Evolutionary conservation across 495 filamentous ascomycete genomes (phyloP), one percentile per base, ranked within the genome.

Genomic region (Penicillium maclennaniae): DNA sequence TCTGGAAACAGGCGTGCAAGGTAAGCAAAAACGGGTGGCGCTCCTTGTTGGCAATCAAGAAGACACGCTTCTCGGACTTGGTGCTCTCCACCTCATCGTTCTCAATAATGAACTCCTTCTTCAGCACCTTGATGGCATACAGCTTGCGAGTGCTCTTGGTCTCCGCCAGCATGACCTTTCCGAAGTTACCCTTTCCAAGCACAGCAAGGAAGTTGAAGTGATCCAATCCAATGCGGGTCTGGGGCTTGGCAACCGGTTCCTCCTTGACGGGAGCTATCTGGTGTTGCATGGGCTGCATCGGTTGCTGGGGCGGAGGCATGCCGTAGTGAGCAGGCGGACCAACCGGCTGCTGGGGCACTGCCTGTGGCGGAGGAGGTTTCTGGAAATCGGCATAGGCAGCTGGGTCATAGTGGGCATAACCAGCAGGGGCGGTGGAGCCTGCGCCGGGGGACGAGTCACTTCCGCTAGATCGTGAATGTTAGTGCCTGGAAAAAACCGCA

Each of bases 91-190:
- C 93, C 71, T 99, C 93, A 70, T 99, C 93, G 58, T 99, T 96
- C 69, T 99, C 93, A 53, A 99, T 99, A 66, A 99, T 99, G 69
- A 99, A 99, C 60, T 99, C 93, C 77, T 99, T 99, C 81, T 99
- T 99, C 62, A 99, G 77, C 27, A 99, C 93, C 71, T 99, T 99
- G 71, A 99, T 99, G 48, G 93, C 93, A 68, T 97, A 99, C 27
- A 99, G 77, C 67, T 93, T 87, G 67, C 91, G 89, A 20, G 85
- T 80, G 40, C 83, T 82, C 76, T 99, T 99, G 5, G 93, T 96
- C 73, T 99, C 93, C 7, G 93, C 93, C 60, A 99, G 73, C 93
- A 99, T 99, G 74, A 99, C 93, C 76, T 99, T 99, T 69, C 93
- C 93, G 65, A 99, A 99, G 69, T 99, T 99, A 73, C 93, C 93